Evolutionary conservation across 1,139 yeast genomes (phyloP), one percentile per base, ranked within the genome.

Genomic region (Kluyveromyces sp.): DNA sequence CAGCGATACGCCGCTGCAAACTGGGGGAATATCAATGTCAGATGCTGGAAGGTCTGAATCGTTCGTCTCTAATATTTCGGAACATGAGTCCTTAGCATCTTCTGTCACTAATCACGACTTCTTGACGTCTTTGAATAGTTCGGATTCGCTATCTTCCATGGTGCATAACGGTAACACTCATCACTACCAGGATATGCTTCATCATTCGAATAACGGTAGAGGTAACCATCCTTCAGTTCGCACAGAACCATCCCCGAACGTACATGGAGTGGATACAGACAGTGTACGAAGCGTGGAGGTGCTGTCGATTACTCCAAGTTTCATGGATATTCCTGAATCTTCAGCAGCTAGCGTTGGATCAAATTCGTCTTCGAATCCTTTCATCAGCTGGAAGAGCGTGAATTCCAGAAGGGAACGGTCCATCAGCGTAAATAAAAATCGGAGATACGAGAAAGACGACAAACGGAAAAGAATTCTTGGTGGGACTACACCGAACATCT

Each of bases 251-350:
- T 43, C 50, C 8, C 50, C 48, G 19, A 33, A 38, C 20, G 32
- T 36, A n/a, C 42, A 34, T 33, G 50, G 50, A 18, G 41, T 44
- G 29, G 54, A 53, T 31, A 50, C 51, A 30, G 59, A 58, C 9
- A 55, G 61, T 36, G 48, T 55, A 2, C 53, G 57, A 31, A 61
- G 65, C 38, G 67, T 65, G 6, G 70, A 66, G 46, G 69, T 64
- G 2, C 43, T 66, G 11, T 63, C 69, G 0, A 41, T 67, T 31
- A 66, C 68, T 2, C 69, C 70, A 12, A 60, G 67, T 37, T 66
- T 66, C 40, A 57, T 64, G 61, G 70, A 67, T 47, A 60, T 62
- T 31, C 65, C 64, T 3, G 60, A 54, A 30, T 38, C 40, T 17
- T 29, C 31, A 19, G 20, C 44, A n/a, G 22, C 41, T 7, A 38